Evolutionary conservation across 164 flowering plant genomes (phyloP).

Genomic region (Umbilicus rupestris): DNA sequence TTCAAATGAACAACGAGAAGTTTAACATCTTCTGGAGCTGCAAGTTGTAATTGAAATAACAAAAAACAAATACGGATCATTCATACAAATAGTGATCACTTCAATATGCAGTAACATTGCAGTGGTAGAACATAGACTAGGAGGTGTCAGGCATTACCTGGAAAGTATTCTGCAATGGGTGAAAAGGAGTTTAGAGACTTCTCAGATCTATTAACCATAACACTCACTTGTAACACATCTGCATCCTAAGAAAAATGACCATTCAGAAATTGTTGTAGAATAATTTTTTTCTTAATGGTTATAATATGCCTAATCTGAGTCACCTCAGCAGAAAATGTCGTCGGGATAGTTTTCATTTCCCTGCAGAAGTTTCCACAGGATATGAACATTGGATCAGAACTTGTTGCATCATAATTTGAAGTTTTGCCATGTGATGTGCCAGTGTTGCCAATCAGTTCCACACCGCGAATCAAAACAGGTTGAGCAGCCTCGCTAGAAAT

Average conservation of each 20-base stretch:
- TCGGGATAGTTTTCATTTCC: conserved; percentile 20
- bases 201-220: conserved; percentile 45
- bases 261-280: conserved; percentile 11
- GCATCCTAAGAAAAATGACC: conserved; percentile 58
- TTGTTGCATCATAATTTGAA: conserved; percentile 18
- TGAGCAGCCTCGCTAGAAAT: conserved; percentile 24
- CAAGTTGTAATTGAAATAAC: conserved; percentile 11
- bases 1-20: conserved; percentile 41
- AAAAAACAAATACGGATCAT: background rate
- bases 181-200: conserved; percentile 31
- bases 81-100: background rate
- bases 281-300: background rate
- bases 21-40: conserved; percentile 57
- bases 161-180: conserved; percentile 66
- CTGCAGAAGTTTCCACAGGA: conserved; percentile 48
- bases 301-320: background rate
- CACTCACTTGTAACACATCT: conserved; percentile 53
- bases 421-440: conserved; percentile 25
- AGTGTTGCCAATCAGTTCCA: conserved; percentile 32
- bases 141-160: conserved; percentile 39
- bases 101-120: background rate
- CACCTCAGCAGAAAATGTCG: conserved; percentile 42
- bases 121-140: background rate
- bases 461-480: conserved; percentile 45
- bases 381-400: conserved; percentile 19